A percentile compares a stretch with the other conserved stretches of the same genome.
phyloP scores from a whole-genome alignment of 225 moss, liverwort and hornwort species.

The Straminergon stramineum region DNA sequence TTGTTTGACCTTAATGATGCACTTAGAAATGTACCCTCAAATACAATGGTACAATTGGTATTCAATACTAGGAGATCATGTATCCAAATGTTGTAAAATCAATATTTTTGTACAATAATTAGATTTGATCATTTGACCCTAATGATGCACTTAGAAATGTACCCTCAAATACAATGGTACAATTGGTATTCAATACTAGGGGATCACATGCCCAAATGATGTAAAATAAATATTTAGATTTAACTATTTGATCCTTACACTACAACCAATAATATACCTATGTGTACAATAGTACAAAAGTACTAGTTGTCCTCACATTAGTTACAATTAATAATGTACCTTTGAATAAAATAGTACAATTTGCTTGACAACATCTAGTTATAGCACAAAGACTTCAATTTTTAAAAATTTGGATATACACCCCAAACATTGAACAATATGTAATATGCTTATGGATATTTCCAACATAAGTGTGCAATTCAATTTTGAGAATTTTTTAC shows the following conservation, averaged over 20 bases:
- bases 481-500: not conserved
- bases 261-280: not conserved
- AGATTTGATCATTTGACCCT: not conserved
- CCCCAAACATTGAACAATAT: fast-evolving
- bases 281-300: not conserved
- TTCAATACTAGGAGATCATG: fast-evolving
- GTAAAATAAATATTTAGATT: not conserved
- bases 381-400: not conserved
- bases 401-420: not conserved
- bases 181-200: not conserved
- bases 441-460: not conserved
- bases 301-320: not conserved
- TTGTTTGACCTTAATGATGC: fast-evolving
- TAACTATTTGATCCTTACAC: not conserved
- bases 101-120: not conserved
- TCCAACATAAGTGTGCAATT: not conserved
- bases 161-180: not conserved
- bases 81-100: not conserved
- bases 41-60: not conserved
- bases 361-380: not conserved
- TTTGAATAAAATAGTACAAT: not conserved
- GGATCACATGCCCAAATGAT: not conserved
- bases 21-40: not conserved
- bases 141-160: not conserved
- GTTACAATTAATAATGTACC: not conserved